Base-by-base conservation (phyloP, 164 flowering plant species). In the Umbilicus rupestris region DNA sequence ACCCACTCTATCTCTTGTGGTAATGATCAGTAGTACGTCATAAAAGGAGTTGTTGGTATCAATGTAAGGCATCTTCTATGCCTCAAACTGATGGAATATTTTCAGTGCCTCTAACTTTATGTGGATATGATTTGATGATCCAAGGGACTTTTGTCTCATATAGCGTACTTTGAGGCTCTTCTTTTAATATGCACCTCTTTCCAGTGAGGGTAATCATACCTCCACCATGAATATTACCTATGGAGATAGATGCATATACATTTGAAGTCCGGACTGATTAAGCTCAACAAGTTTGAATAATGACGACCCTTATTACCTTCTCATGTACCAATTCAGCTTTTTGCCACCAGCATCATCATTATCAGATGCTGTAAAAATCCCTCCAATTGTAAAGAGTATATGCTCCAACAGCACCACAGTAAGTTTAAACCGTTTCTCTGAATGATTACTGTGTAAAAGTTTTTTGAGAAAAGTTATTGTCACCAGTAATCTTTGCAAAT, bases 401-500 rank as follows among this genome's bases (percentile, higher is more conserved):
- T 28, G 60, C 60, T 28, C 22, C 33, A 55, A 28, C 33, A 28
- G 31, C 4, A 28, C 17, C 16, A 55, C 5, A 12, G 35, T 55
- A 55, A 28, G 17, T 3, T 5, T 26, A 55, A 26, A 28, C 31
- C 12, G 9, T 14, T 12, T 55, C 60, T 12, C 33, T 28, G 31
- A 14, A 55, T 55, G 57, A 22, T 50, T 16, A 19, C 3, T 19
- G 57, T 22, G 58, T 52, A 15, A 24, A 52, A 22, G 1, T 17
- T 20, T 22, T 22, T n/a, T n/a, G n/a, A n/a, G n/a, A n/a, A n/a
- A n/a, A 49, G 7, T 52, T 55, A 55, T 8, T 1, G 49, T 74
- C 71, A 88, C 96, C 91, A 88, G 60, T 81, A 81, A 74, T 91
- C 93, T 78, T 49, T 70, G 76, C 92, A 87, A 5, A 95, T 83